These are phyloP conservation scores for Omphalotus guepiniiformis DNA, from an alignment of 768 basidiomycete species.

Conservation along the genomic window DNA sequence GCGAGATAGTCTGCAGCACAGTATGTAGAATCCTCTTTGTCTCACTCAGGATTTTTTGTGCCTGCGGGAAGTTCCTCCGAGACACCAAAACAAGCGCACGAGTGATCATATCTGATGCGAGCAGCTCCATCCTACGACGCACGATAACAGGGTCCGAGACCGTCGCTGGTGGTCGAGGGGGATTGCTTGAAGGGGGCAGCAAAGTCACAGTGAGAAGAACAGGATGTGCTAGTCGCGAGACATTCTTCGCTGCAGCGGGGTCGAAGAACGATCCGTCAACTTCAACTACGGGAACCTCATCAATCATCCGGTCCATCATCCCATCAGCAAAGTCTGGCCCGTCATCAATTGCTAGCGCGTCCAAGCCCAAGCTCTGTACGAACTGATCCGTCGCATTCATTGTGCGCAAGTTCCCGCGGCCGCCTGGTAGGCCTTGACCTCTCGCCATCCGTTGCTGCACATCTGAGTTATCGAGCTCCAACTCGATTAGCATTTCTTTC, in stretches of 20 bases:
- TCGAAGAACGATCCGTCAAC: conserved; percentile 96
- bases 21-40: conserved; percentile 92
- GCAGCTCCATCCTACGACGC: conserved; percentile 91
- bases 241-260: conserved; percentile 76
- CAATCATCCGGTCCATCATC: conserved; percentile 96
- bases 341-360: conserved; percentile 69
- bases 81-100: conserved; percentile 90
- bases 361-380: conserved; percentile 81
- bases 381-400: conserved; percentile 87
- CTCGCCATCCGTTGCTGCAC: conserved; percentile 34
- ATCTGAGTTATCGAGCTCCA: conserved; percentile 85
- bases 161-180: conserved; percentile 39
- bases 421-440: conserved; percentile 15
- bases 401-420: conserved; percentile 24
- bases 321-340: conserved; percentile 74
- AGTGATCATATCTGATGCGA: conserved; percentile 97
- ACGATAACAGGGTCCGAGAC: conserved; percentile 85
- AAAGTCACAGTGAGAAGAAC: conserved; percentile 93
- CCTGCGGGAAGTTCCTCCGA: conserved; percentile 85
- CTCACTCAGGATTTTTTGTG: conserved; percentile 85
- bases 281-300: conserved; percentile 95
- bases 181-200: conserved; percentile 47
- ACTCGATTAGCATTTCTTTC: conserved; percentile 95
- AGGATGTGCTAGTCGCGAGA: conserved; percentile 87
- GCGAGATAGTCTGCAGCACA: conserved; percentile 80